Base-by-base conservation (phyloP, 73 alveolate genomes). In the Urostyla sp. region DNA sequence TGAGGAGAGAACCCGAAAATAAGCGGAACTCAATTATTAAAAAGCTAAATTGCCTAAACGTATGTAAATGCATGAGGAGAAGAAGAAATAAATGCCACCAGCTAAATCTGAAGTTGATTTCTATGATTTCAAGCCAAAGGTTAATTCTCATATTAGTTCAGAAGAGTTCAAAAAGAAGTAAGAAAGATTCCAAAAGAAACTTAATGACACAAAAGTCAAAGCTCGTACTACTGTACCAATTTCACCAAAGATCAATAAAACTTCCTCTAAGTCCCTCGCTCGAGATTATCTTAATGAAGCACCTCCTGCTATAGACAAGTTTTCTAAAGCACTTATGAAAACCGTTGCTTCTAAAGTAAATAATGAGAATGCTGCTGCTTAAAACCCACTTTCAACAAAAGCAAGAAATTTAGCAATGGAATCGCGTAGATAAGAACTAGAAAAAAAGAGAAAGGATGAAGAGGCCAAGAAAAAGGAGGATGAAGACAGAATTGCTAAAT, bases 51-150 rank as follows among this genome's bases (percentile, higher is more conserved):
- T 96, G 76, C 99, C 99, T 10, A 92, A 94, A 31, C 57, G 98
- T 48, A 96, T 96, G 99, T 97, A 94, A 85, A 86, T 81, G 94
- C 98, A 94, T 85, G 96, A 92, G 50, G 85, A 91, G 76, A 80
- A 87, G 50, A 88, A 80, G 84, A 86, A 95, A 72, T 51, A 87
- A 49, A 89, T 80, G 48, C 82, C 85, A 60, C 58, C 79, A 79
- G 89, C 67, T 72, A 55, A 79, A 73, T 53, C 61, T 51, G 13
- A 27, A 31, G 48, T 43, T 43, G 15, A 67, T 11, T 27, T 55
- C 52, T 45, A 24, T 61, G 48, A 51, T 75, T 63, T 45, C 82
- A 87, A 84, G 88, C 94, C 63, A 43, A 56, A 72, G 91, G 91
- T 20, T 76, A 78, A 55, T 81, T 90, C 58, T 73, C 52, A 61